A percentile compares a stretch with the other conserved stretches of the same genome.
Evolutionary conservation across 257 asterid species (phyloP).

Genomic region (Dorcoceras hygrometricum): DNA sequence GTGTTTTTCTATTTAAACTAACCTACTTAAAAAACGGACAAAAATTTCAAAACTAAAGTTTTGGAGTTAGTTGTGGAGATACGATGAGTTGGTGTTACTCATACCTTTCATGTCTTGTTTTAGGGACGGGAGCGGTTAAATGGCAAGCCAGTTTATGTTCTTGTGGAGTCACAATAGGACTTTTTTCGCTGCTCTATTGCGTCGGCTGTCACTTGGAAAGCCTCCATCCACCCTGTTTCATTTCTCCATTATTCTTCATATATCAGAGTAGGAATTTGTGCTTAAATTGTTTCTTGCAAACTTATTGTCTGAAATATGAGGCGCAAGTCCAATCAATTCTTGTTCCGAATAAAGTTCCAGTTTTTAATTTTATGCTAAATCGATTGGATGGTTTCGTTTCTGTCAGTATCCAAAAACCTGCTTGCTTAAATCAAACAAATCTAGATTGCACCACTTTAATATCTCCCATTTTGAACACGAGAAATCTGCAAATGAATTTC

Average conservation of each 20-base stretch:
- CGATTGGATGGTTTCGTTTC: not conserved
- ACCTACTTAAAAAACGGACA: too few species aligned
- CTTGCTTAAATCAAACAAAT: too few species aligned
- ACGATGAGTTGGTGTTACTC: not conserved
- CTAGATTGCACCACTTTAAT: too few species aligned
- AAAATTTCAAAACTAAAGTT: too few species aligned
- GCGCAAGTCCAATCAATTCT: not conserved
- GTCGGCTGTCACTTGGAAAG: conserved; percentile 5
- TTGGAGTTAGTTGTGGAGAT: too few species aligned
- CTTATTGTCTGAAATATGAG: not conserved
- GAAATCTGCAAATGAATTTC: too few species aligned
- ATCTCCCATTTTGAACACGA: too few species aligned
- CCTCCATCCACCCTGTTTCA: not conserved
- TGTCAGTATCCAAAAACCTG: too few species aligned
- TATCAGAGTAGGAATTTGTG: conserved; percentile 12
- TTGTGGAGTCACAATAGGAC: conserved; percentile 61
- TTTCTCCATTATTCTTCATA: conserved; percentile 11
- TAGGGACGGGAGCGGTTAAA: conserved; percentile 66
- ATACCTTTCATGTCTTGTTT: not conserved
- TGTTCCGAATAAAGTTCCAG: not conserved
- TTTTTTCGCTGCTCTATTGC: conserved; percentile 5
- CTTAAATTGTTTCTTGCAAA: conserved; percentile 4
- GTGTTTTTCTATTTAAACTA: too few species aligned
- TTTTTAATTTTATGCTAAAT: not conserved
- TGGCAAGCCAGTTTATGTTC: conserved; percentile 71